Percentiles rank a stretch among this genome's conserved stretches.
Conservation (phyloP, 306 rosid genomes). For the Cajanus cajan region DNA sequence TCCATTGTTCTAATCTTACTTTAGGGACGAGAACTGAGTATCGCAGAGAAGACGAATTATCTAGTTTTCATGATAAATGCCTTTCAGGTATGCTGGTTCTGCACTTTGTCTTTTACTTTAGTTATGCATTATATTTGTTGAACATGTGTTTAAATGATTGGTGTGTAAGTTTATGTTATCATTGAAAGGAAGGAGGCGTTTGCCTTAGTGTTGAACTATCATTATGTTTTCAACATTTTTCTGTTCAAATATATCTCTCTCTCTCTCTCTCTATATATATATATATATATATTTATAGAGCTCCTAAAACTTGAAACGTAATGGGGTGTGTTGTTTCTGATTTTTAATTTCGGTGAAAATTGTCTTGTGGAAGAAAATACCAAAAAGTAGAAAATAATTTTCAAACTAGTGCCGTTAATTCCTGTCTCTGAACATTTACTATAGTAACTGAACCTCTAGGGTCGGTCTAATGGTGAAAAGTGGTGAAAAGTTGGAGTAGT, state of each 20-base stretch:
- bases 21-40: conserved; percentile 84
- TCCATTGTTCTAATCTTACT: conserved; percentile 30
- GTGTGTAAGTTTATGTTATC: background rate
- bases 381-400: background rate
- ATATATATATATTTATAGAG: too few species aligned
- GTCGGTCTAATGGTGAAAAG: too few species aligned
- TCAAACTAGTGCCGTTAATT: background rate
- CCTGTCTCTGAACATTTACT: background rate
- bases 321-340: background rate
- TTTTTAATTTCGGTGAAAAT: background rate
- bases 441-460: too few species aligned
- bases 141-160: conserved; percentile 5
- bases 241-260: background rate
- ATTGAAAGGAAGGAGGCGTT: background rate
- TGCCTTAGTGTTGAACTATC: background rate
- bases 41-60: conserved; percentile 93
- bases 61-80: conserved; percentile 94
- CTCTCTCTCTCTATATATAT: too few species aligned
- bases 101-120: background rate
- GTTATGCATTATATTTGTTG: conserved; percentile 1
- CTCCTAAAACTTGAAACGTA: conserved; percentile 1
- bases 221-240: background rate
- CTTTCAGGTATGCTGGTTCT: conserved; percentile 69
- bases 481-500: too few species aligned
- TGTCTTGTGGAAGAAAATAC: background rate